Conservation (phyloP, 2,329 filamentous ascomycete genomes). For the Fusarium clavum region DNA sequence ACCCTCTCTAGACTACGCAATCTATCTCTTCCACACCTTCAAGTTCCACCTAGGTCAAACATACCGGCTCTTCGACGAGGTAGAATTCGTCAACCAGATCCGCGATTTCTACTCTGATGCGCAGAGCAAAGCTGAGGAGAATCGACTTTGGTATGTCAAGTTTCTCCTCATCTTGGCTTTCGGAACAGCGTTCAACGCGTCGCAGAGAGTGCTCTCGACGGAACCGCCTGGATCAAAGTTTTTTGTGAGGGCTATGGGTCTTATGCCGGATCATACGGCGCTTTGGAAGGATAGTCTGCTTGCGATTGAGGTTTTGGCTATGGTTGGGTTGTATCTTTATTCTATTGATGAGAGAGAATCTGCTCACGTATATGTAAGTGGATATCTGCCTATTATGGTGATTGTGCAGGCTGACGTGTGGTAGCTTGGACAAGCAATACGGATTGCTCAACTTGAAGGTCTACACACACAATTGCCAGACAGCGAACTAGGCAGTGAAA, state of each 20-base stretch:
- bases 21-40: conserved; percentile 51
- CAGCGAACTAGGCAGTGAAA: conserved; percentile 49
- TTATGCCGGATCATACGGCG: conserved; percentile 51
- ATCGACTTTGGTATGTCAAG: conserved; percentile 61
- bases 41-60: conserved; percentile 55
- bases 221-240: conserved; percentile 49
- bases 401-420: too few relatives aligned
- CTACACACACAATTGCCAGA: conserved; percentile 56
- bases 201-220: conserved; percentile 43
- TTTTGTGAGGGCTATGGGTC: conserved; percentile 51
- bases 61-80: conserved; percentile 52
- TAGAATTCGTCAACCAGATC: conserved; percentile 45
- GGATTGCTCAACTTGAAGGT: conserved; percentile 56
- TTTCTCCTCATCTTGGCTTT: conserved; percentile 62
- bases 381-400: too few relatives aligned
- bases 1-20: conserved; percentile 51
- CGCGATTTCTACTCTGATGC: conserved; percentile 43
- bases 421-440: conserved; percentile 55
- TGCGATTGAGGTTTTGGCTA: conserved; percentile 52
- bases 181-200: conserved; percentile 45
- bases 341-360: conserved; percentile 53
- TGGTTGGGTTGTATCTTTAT: conserved; percentile 54
- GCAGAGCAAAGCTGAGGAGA: conserved; percentile 32
- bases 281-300: conserved; percentile 54
- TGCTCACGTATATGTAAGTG: conserved; percentile 47